Percentiles rank a stretch among this genome's conserved stretches.
These are phyloP conservation scores for Phalaenopsis aphrodite DNA, from an alignment of 106 monocot genomes.

Conservation along the genomic window DNA sequence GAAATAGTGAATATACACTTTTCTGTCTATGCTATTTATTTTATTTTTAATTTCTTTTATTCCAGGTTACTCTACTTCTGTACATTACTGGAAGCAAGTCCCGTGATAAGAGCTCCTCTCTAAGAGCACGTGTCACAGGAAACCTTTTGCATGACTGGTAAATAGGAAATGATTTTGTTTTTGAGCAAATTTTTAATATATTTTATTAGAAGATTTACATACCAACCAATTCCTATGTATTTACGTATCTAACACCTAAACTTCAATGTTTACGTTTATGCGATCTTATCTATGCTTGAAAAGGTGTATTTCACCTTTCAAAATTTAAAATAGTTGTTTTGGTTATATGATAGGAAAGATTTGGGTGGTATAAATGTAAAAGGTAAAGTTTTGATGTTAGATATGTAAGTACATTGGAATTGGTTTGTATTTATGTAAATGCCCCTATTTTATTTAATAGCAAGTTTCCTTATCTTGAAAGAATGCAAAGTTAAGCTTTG, in stretches of 20 bases:
- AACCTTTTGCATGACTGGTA: conserved; percentile 89
- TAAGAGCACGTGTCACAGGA: conserved; percentile 75
- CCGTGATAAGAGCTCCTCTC: conserved; percentile 49
- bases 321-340: too few species aligned
- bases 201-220: too few species aligned
- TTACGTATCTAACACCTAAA: too few species aligned
- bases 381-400: too few species aligned
- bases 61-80: conserved; percentile 57
- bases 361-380: too few species aligned
- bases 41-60: conserved; percentile 1
- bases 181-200: not conserved
- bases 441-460: not conserved
- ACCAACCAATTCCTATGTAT: too few species aligned
- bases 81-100: conserved; percentile 56
- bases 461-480: not conserved
- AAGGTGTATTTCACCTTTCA: too few species aligned
- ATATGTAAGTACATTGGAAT: too few species aligned
- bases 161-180: not conserved
- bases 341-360: too few species aligned
- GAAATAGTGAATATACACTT: not conserved
- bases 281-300: too few species aligned
- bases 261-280: too few species aligned
- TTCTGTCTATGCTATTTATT: not conserved
- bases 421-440: too few species aligned
- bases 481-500: not conserved